Evolutionary conservation across 305 asterid genomes (phyloP), one percentile per base, ranked within the genome.

Genomic region (Salvia sclarea): DNA sequence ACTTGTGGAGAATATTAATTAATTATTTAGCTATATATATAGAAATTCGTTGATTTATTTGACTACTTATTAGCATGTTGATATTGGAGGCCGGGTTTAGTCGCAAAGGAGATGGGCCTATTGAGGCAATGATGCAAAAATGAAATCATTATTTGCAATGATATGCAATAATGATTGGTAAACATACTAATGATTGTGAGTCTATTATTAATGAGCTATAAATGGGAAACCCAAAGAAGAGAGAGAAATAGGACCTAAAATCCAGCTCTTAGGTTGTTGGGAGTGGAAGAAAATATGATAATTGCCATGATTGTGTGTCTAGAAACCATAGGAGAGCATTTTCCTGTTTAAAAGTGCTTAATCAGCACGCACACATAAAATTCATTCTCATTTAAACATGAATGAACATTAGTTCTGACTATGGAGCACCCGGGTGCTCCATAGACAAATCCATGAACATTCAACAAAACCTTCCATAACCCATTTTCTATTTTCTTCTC

Each of bases 271-370:
- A 85, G 78, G 78, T 69, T 64, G 79, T 65, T 83, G 83, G 48
- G 75, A 81, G 85, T 83, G 86, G 86, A 75, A 43, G 83, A 80
- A 54, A 78, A 74, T 69, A 70, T 78, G 63, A 82, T 76, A 79
- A 48, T 68, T 76, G 82, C 78, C 52, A 82, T 86, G 80, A 84
- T 84, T 86, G 68, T 68, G 75, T 69, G 76, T 59, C 41, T 55
- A 59, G 83, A 71, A 82, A 72, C 58, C 48, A 33, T 20, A 53
- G 53, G 56, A n/a, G 69, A 16, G 37, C 61, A 73, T 40, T 43
- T 72, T 54, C 35, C 5, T 14, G 66, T 64, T 24, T 25, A 44
- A 45, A 66, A 73, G 66, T 77, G 78, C 77, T 75, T 68, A 53
- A 35, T 63, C 68, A 75, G 85, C 85, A 79, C 68, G 86, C 85